Evolutionary conservation across 2,329 filamentous ascomycete genomes (phyloP), one percentile per base, ranked within the genome.

Genomic region (Aspergillus ibericus): DNA sequence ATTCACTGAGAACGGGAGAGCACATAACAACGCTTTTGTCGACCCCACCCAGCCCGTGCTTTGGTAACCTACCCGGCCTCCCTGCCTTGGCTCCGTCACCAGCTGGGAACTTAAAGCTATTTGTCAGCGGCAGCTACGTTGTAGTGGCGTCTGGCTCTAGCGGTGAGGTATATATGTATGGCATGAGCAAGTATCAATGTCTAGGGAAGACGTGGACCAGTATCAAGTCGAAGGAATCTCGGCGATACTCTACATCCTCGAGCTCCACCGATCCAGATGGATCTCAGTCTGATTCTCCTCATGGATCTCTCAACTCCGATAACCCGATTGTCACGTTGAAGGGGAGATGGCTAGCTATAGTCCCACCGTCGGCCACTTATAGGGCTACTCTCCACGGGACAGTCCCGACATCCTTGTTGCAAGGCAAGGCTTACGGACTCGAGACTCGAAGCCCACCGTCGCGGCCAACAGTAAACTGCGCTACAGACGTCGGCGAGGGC

Each of bases 161-260:
- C 51, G 93, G 93, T 12, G 93, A 98, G 76, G 87, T 93, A 47
- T 96, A 90, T 82, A 80, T 96, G 7, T 98, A 88, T 83, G 72
- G 80, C 32, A 62, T 73, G 54, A 66, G 61, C 36, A 59, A 62
- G 13, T 88, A 86, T 69, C 79, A 80, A 59, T 97, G 92, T 68
- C 81, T 95, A 56, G 93, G 89, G 18, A 99, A 99, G 77, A 79
- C 96, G 16, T 99, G 95, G 95, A 97, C 95, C 0, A 88, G 87
- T 46, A 80, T 96, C 27, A 91, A 95, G 70, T 83, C 72, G 13
- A 72, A 70, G 44, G 72, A 78, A 53, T 62, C 68, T 27, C 73
- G 79, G 49, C 73, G 79, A 58, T 77, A 79, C 57, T 81, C 80
- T 12, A 74, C 73, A 12, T 80, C 80, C 18, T 79, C 77, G 12